Evolutionary conservation across 257 asterid genomes (phyloP).

Genomic region (Apocynum venetum): DNA sequence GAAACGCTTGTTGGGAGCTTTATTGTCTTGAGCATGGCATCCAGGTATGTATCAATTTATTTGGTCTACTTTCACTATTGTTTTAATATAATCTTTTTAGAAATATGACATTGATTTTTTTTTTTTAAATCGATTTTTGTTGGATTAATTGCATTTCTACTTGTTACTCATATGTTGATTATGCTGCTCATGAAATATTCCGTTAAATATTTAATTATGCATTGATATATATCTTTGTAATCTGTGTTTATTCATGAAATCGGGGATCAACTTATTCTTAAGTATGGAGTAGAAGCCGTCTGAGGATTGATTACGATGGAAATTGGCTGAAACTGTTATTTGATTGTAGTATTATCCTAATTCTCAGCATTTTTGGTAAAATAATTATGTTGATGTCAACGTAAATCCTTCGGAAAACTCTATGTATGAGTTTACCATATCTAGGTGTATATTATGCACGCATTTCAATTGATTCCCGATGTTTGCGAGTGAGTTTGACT

Average conservation of each 20-base stretch:
- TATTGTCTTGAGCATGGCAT: conserved; percentile 16
- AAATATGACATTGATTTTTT: not conserved
- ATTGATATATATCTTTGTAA: too few species aligned
- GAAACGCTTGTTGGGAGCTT: conserved; percentile 43
- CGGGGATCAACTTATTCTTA: not conserved
- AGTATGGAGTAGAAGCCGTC: not conserved
- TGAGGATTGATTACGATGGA: not conserved
- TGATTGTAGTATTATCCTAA: not conserved
- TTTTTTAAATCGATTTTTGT: not conserved
- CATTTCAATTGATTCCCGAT: not conserved
- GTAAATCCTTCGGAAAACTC: not conserved
- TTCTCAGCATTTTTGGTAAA: not conserved
- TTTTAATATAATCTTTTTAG: not conserved
- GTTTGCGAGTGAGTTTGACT: not conserved
- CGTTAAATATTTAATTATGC: not conserved
- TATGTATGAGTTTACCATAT: not conserved
- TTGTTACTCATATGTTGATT: not conserved
- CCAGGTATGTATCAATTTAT: not conserved
- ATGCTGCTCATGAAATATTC: not conserved
- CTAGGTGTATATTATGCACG: not conserved
- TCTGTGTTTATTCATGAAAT: not conserved
- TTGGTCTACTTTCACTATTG: not conserved
- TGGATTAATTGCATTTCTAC: not conserved
- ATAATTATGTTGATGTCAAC: not conserved
- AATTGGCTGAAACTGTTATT: not conserved